phyloP scores from a whole-genome alignment of 2,329 filamentous ascomycete genomes.

The Epicoccum nigrum region DNA sequence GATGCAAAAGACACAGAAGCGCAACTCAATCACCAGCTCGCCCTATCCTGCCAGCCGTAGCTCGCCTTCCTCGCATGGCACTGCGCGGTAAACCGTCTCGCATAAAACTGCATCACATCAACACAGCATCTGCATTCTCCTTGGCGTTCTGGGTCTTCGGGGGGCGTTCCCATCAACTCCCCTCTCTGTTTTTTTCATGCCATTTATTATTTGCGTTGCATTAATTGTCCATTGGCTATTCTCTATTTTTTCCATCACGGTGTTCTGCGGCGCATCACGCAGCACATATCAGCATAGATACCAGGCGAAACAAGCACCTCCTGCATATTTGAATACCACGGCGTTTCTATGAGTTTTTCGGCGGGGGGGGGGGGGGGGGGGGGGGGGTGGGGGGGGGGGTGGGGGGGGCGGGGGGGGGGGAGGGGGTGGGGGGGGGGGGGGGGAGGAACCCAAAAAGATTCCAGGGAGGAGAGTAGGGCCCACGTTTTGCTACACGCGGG shows the following conservation, averaged over 20 bases:
- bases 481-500: too few species aligned
- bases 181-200: too few species aligned
- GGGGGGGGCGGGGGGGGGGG: too few species aligned
- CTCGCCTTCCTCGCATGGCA: conserved; percentile 42
- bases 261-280: conserved; percentile 17
- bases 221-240: conserved; percentile 8
- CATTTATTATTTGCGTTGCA: conserved; percentile 12
- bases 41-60: conserved; percentile 37
- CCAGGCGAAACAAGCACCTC: conserved; percentile 19
- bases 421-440: too few species aligned
- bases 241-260: conserved; percentile 7
- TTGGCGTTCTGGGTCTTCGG: conserved; percentile 27
- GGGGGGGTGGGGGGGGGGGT: too few species aligned
- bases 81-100: conserved; percentile 23
- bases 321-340: conserved; percentile 15
- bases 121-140: conserved; percentile 32
- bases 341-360: conserved; percentile 15
- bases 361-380: too few species aligned
- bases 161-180: conserved; percentile 23
- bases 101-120: conserved; percentile 3
- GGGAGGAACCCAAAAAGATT: too few species aligned
- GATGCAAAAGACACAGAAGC: conserved; percentile 47
- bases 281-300: conserved; percentile 32
- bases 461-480: too few species aligned
- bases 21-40: conserved; percentile 41